phyloP scores from a whole-genome alignment of 805 yeast genomes.

The Candida hungchunana region DNA sequence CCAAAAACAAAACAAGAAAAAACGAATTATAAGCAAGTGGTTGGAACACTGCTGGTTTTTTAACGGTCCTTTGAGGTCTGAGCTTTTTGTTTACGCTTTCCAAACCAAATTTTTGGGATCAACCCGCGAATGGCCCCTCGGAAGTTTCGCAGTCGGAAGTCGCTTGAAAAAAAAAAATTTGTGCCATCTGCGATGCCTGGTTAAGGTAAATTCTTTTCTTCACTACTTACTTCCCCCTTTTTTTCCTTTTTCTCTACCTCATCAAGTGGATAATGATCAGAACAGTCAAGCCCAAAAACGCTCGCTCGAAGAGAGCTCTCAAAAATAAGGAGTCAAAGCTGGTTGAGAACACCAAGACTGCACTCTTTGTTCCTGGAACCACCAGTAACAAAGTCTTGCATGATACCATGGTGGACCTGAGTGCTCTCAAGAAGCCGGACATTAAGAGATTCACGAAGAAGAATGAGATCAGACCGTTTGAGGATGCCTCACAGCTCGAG shows the following conservation, averaged over 20 bases:
- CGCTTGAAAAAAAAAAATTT: conserved; percentile 10
- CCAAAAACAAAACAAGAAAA: too few relatives aligned
- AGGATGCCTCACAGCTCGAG: conserved; percentile 79
- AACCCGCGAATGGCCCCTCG: conserved; percentile 6
- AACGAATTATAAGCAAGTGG: too few relatives aligned
- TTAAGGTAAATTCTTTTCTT: too few relatives aligned
- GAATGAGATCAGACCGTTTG: conserved; percentile 90
- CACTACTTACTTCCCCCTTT: too few relatives aligned
- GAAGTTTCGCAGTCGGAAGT: conserved; percentile 3
- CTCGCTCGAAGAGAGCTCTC: conserved; percentile 91
- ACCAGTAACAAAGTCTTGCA: conserved; percentile 75
- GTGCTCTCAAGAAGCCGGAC: conserved; percentile 88
- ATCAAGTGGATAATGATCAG: conserved; percentile 27
- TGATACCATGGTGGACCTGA: conserved; percentile 83
- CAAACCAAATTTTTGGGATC: conserved; percentile 10
- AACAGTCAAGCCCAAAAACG: conserved; percentile 77
- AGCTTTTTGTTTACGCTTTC: conserved; percentile 15
- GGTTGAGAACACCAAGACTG: conserved; percentile 85
- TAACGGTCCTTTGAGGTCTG: too few relatives aligned
- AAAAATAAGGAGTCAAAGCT: conserved; percentile 85
- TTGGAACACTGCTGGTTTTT: too few relatives aligned
- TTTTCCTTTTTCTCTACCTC: background rate
- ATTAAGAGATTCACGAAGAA: conserved; percentile 83
- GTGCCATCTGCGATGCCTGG: conserved; percentile 7
- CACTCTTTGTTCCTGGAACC: conserved; percentile 87